Evolutionary conservation across 1,284 basidiomycete genomes (phyloP).

Genomic region (Cryptococcus sp.): DNA sequence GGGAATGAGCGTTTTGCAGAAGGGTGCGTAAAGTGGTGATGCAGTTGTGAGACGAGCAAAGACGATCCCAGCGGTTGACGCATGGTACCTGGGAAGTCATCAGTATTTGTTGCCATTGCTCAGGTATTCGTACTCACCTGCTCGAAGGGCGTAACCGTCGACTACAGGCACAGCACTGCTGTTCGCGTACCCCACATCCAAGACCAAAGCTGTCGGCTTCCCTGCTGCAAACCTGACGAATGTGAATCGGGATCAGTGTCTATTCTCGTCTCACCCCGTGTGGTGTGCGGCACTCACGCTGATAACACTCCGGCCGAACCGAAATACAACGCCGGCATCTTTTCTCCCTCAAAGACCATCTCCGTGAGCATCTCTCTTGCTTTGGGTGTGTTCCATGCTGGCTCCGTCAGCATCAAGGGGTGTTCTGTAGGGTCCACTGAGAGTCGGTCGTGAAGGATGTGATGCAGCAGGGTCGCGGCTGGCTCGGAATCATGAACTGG

Average conservation of each 20-base stretch:
- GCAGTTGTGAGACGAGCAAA: conserved; percentile 50
- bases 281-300: conserved; percentile 62
- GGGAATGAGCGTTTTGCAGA: conserved; percentile 37
- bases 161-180: conserved; percentile 93
- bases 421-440: conserved; percentile 72
- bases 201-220: conserved; percentile 90
- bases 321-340: conserved; percentile 94
- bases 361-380: conserved; percentile 92
- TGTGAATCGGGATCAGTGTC: not conserved
- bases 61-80: conserved; percentile 51
- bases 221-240: conserved; percentile 84
- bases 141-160: conserved; percentile 95
- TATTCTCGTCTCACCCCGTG: not conserved
- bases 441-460: conserved; percentile 74
- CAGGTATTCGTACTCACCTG: conserved; percentile 61
- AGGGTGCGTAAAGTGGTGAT: conserved; percentile 38
- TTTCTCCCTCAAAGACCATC: conserved; percentile 94
- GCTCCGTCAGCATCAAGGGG: conserved; percentile 90
- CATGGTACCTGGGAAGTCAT: conserved; percentile 44
- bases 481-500: conserved; percentile 80
- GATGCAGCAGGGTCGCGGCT: conserved; percentile 70
- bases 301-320: conserved; percentile 95
- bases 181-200: conserved; percentile 87
- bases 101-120: not conserved
- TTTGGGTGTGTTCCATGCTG: conserved; percentile 89